Evolutionary conservation across 805 yeast species (phyloP).

Genomic region (Candida awuae): DNA sequence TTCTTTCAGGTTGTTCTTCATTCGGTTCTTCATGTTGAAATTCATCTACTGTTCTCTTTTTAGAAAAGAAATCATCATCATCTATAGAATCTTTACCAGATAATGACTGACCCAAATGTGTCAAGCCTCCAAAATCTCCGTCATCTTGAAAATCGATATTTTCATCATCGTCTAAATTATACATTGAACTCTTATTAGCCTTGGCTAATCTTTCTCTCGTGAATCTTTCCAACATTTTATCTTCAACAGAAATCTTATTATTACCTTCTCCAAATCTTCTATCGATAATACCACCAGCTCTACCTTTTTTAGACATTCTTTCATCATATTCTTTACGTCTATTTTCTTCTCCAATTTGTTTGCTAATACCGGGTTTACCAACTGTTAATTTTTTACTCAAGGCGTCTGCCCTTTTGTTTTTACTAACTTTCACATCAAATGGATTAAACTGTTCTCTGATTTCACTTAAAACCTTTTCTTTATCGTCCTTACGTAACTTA

Average conservation of each 20-base stretch:
- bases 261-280: constrained; percentile 89
- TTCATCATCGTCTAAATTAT: constrained; percentile 67
- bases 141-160: constrained; percentile 43
- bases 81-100: constrained; percentile 30
- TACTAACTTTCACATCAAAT: constrained; percentile 69
- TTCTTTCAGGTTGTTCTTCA: constrained; percentile 40
- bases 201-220: constrained; percentile 74
- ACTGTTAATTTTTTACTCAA: constrained; percentile 40
- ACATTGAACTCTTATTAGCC: constrained; percentile 50
- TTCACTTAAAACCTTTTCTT: constrained; percentile 42
- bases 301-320: constrained; percentile 54
- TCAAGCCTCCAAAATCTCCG: constrained; percentile 48
- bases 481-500: constrained; percentile 65
- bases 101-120: constrained; percentile 73
- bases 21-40: constrained; percentile 24
- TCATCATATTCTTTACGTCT: constrained; percentile 57
- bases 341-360: constrained; percentile 60
- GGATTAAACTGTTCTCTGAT: constrained; percentile 85
- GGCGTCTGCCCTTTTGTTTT: constrained; percentile 50
- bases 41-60: constrained; percentile 26
- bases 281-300: constrained; percentile 73
- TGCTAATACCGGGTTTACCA: constrained; percentile 63
- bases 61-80: constrained; percentile 27
- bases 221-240: constrained; percentile 91
- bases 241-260: constrained; percentile 66